Conservation (phyloP, 345 rosid genomes). For the Camelina laxa region DNA sequence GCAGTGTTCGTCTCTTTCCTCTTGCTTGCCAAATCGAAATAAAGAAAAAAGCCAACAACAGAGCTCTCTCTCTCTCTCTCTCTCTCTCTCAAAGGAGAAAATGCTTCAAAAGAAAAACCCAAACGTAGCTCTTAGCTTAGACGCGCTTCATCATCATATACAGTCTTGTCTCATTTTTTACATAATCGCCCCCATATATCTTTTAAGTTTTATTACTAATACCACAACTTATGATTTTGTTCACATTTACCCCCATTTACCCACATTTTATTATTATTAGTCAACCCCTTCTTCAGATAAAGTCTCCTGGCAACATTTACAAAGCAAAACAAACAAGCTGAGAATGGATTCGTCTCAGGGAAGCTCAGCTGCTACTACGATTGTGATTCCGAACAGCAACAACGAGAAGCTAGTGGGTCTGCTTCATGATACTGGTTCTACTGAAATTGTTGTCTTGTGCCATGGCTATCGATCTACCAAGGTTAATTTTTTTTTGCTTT, state of each 20-base stretch:
- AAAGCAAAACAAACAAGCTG: constrained; percentile 14
- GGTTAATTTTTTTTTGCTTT: constrained; percentile 44
- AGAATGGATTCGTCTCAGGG: constrained; percentile 49
- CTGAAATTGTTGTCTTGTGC: constrained; percentile 65
- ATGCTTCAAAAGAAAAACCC: constrained; percentile 20
- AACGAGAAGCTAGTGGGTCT: constrained; percentile 70
- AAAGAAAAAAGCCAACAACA: background rate
- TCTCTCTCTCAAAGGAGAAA: background rate
- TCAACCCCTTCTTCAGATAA: too few relatives aligned
- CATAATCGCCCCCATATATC: constrained; percentile 11
- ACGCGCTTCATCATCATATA: constrained; percentile 35
- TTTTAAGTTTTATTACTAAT: background rate
- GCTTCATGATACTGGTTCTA: constrained; percentile 65
- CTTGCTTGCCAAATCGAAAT: constrained; percentile 10
- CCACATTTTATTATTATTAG: too few relatives aligned
- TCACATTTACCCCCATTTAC: background rate
- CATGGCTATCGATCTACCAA: constrained; percentile 72
- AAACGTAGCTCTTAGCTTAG: constrained; percentile 7
- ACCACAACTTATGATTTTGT: background rate
- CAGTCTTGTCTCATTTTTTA: background rate
- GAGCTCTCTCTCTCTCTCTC: constrained; percentile 10
- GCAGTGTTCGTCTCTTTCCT: constrained; percentile 35
- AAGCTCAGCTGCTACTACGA: constrained; percentile 34
- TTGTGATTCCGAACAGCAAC: constrained; percentile 55
- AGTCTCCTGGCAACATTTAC: too few relatives aligned